These are phyloP conservation scores for Aphanomyces stellatus DNA, from an alignment of 352 stramenopile genomes.

Conservation along the genomic window DNA sequence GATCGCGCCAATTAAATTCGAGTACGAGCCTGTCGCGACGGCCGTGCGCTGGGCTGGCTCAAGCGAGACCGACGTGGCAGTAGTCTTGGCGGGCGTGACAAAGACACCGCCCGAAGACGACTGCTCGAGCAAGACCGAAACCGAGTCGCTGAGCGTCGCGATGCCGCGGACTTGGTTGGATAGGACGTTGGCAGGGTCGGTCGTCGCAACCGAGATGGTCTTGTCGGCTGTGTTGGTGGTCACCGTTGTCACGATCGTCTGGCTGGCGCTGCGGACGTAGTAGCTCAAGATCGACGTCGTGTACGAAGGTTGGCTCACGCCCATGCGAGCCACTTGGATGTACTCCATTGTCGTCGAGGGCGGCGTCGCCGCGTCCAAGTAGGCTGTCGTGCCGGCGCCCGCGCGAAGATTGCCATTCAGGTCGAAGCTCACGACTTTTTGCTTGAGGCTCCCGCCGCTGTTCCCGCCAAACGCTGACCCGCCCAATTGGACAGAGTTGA, in stretches of 20 bases:
- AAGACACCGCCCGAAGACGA: slow-evolving; percentile 19
- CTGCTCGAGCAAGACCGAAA: slow-evolving; percentile 27
- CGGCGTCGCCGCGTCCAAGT: slow-evolving; percentile 28
- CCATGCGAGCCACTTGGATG: slow-evolving; percentile 44
- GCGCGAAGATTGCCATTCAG: slow-evolving; percentile 31
- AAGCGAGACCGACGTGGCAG: slow-evolving; percentile 19
- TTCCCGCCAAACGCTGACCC: background rate
- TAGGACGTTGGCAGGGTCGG: slow-evolving; percentile 20
- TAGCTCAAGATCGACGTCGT: slow-evolving; percentile 48
- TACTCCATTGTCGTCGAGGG: slow-evolving; percentile 29
- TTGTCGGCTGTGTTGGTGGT: slow-evolving; percentile 29
- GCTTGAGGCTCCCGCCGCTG: background rate
- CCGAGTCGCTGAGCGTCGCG: slow-evolving; percentile 46
- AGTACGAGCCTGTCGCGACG: slow-evolving; percentile 24
- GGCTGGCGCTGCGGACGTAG: slow-evolving; percentile 14
- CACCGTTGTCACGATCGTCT: slow-evolving; percentile 45
- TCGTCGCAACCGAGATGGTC: slow-evolving; percentile 23
- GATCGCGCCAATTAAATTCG: slow-evolving; percentile 36
- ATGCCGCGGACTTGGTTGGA: slow-evolving; percentile 34
- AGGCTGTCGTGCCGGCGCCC: slow-evolving; percentile 56
- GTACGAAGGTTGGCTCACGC: slow-evolving; percentile 27
- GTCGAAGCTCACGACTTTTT: slow-evolving; percentile 23
- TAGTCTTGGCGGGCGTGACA: slow-evolving; percentile 31
- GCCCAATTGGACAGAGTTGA: background rate
- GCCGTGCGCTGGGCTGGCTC: slow-evolving; percentile 21